A percentile compares a stretch with the other conserved stretches of the same genome.
Conservation (phyloP, 208 protist species). For the Leishmania major region DNA sequence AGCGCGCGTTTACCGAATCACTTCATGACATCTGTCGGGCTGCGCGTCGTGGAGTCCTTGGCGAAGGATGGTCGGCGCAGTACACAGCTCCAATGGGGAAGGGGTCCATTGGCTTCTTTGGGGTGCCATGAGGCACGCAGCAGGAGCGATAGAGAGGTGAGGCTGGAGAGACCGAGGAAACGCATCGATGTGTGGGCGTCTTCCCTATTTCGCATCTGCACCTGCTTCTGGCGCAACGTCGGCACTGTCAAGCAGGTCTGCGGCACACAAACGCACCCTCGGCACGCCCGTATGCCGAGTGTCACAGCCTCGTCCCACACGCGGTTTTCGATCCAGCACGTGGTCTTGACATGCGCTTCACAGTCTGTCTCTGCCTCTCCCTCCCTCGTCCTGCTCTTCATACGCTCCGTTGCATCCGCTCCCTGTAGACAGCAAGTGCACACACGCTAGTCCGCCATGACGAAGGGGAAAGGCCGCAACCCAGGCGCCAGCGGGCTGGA, state of each 20-base stretch:
- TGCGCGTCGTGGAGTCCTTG: not conserved
- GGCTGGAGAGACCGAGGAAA: not conserved
- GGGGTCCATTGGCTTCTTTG: not conserved
- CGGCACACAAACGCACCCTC: not conserved
- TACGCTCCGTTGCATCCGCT: not conserved
- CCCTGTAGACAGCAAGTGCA: not conserved
- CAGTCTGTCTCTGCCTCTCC: not conserved
- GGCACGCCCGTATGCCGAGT: not conserved
- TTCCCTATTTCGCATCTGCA: not conserved
- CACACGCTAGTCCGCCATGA: conserved; percentile 44
- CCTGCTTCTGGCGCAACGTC: not conserved
- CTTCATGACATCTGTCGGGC: not conserved
- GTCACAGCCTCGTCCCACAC: not conserved
- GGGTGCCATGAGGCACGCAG: not conserved
- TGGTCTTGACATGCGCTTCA: not conserved
- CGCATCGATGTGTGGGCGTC: not conserved
- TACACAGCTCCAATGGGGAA: not conserved
- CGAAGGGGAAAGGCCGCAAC: conserved; percentile 86
- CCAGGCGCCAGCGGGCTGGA: conserved; percentile 79
- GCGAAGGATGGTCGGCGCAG: not conserved
- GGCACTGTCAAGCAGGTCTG: not conserved
- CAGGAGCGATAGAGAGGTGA: not conserved
- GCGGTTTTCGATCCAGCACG: not conserved
- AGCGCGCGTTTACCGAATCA: not conserved
- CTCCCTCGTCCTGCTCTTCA: not conserved